Evolutionary conservation across 1,284 basidiomycete species (phyloP), one percentile per base, ranked within the genome.

Genomic region (Ustilago hordei): DNA sequence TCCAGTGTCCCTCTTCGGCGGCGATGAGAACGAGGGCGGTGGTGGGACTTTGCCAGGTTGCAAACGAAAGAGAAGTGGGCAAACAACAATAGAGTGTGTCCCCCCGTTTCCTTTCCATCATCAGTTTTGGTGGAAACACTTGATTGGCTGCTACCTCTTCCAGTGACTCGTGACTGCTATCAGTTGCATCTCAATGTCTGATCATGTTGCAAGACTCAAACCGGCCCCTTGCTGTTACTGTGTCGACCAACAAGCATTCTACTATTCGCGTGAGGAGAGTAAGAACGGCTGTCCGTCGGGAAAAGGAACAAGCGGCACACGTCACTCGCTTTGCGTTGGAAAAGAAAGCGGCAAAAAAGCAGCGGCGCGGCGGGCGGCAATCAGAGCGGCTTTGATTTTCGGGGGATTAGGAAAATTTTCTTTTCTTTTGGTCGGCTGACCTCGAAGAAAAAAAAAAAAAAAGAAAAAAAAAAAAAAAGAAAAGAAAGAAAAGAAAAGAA

Each of bases 321-420:
- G 23, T 28, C 23, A 32, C 6, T 28, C 48, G 7, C 11, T 19
- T 52, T 23, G 47, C 34, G 32, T 38, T 19, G n/a, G 45, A n/a
- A 43, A 47, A 19, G 35, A 39, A 34, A 45, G 28, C 48, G 48
- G 48, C 48, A 50, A 50, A 28, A 28, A 11, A n/a, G 15, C 15
- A 19, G 19, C 19, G 19, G 19, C 19, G 23, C 23, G 23, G 23
- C 23, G 23, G 35, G 55, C 64, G 64, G 64, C 64, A 60, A 55
- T 15, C 59, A 55, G 64, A 59, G 57, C 58, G 58, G 57, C 54
- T 55, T 55, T 34, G 54, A 23, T 12, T 28, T 28, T 55, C 35
- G 17, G 19, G 52, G 52, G 54, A 48, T 60, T 47, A 47, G 58
- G 52, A 50, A 36, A 13, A 19, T 48, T 43, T 58, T 47, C n/a